phyloP scores from a whole-genome alignment of 768 basidiomycete species.

The Tephrocybe sp. region DNA sequence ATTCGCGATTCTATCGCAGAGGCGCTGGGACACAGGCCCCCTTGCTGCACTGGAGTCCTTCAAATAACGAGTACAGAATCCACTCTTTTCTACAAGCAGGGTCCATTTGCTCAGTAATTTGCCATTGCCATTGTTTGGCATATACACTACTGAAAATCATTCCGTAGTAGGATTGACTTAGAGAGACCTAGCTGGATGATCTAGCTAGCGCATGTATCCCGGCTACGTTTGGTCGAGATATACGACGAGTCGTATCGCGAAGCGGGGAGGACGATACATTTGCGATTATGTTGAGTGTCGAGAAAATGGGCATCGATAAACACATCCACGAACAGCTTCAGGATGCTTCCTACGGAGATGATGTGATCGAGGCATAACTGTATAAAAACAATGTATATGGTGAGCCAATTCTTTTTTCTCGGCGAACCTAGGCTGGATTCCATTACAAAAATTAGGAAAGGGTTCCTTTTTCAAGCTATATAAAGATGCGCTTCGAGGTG shows the following conservation, averaged over 20 bases:
- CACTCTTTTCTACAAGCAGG: background rate
- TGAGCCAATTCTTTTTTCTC: slow-evolving; percentile 3
- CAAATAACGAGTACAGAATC: background rate
- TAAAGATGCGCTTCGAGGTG: slow-evolving; percentile 42
- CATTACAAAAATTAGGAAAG: slow-evolving; percentile 22
- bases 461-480: slow-evolving; percentile 50
- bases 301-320: slow-evolving; percentile 3
- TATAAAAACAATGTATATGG: slow-evolving; percentile 39
- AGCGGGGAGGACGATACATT: slow-evolving; percentile 38
- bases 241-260: slow-evolving; percentile 44
- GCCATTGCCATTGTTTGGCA: background rate
- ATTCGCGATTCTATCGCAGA: too few species aligned
- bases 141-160: background rate
- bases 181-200: slow-evolving; percentile 13
- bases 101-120: background rate
- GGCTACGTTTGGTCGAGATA: slow-evolving; percentile 35
- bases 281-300: slow-evolving; percentile 25
- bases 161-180: slow-evolving; percentile 10
- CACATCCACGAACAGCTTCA: slow-evolving; percentile 10
- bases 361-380: slow-evolving; percentile 23
- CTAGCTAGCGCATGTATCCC: slow-evolving; percentile 34
- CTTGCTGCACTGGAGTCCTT: background rate
- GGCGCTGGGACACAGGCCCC: background rate
- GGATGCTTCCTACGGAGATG: slow-evolving; percentile 14
- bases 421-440: background rate